Evolutionary conservation across 176 grass and related monocot species (phyloP).

Genomic region (Rhynchospora pubera): DNA sequence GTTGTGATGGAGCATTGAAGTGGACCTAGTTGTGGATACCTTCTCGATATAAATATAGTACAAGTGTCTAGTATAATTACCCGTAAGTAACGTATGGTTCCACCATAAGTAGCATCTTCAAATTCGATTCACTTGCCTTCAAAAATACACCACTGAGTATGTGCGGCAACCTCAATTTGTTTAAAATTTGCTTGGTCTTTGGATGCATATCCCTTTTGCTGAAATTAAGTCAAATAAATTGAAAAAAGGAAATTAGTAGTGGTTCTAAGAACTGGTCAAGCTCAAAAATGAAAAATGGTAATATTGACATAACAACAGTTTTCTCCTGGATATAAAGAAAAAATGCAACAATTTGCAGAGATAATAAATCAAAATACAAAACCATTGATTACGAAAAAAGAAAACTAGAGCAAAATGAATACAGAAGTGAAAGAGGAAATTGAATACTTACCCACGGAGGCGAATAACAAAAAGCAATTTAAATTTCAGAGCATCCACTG

Average conservation of each 20-base stretch:
- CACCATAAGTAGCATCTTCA: constrained; percentile 68
- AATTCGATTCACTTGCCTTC: constrained; percentile 50
- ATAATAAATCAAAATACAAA: background rate
- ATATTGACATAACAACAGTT: background rate
- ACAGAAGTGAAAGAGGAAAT: background rate
- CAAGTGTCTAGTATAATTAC: constrained; percentile 33
- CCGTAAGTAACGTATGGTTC: constrained; percentile 74
- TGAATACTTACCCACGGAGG: constrained; percentile 57
- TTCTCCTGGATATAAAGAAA: background rate
- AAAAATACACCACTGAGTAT: constrained; percentile 75
- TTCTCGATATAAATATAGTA: background rate
- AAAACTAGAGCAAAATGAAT: background rate
- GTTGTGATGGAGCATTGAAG: too few species aligned
- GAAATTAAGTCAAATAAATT: constrained; percentile 13
- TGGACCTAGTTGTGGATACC: too few species aligned
- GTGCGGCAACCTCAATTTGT: constrained; percentile 43
- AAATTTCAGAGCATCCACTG: constrained; percentile 32
- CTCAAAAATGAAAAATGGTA: background rate
- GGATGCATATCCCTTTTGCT: constrained; percentile 70
- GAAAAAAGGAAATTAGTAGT: background rate
- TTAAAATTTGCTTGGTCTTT: constrained; percentile 50
- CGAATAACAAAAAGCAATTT: constrained; percentile 75
- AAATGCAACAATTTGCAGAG: background rate
- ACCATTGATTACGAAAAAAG: background rate
- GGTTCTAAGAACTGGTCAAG: background rate